Evolutionary conservation across 2,329 filamentous ascomycete genomes (phyloP).

Genomic region (Nakataea oryzae): DNA sequence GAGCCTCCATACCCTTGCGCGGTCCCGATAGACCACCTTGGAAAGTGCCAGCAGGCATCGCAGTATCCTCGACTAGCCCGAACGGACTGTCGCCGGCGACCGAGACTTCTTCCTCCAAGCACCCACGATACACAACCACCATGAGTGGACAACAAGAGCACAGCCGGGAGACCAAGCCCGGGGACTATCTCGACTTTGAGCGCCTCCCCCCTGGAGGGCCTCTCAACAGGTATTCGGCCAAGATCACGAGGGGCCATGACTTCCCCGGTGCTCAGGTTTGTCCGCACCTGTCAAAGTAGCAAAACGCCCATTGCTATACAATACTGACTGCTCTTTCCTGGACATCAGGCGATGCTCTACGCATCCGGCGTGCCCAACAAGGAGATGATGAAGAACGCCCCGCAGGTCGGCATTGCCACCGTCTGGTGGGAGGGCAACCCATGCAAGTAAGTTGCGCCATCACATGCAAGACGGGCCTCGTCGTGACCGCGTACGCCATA

Average conservation of each 20-base stretch:
- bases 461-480: background rate
- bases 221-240: constrained; percentile 79
- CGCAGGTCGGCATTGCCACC: constrained; percentile 82
- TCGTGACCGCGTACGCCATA: background rate
- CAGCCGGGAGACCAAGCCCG: constrained; percentile 28
- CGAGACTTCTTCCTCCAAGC: background rate
- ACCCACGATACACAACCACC: background rate
- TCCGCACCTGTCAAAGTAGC: background rate
- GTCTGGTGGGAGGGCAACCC: constrained; percentile 98
- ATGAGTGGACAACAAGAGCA: background rate
- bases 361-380: constrained; percentile 78
- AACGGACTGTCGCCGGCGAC: background rate
- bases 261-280: constrained; percentile 79
- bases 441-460: constrained; percentile 60
- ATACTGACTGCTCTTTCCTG: background rate
- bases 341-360: constrained; percentile 76
- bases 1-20: no score
- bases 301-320: background rate
- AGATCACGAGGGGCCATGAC: constrained; percentile 75
- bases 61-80: background rate
- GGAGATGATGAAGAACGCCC: constrained; percentile 78
- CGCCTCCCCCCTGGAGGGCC: constrained; percentile 38
- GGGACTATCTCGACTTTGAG: constrained; percentile 44
- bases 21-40: background rate
- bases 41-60: background rate